phyloP scores from a whole-genome alignment of 805 yeast genomes.

The Yarrowia divulgata region DNA sequence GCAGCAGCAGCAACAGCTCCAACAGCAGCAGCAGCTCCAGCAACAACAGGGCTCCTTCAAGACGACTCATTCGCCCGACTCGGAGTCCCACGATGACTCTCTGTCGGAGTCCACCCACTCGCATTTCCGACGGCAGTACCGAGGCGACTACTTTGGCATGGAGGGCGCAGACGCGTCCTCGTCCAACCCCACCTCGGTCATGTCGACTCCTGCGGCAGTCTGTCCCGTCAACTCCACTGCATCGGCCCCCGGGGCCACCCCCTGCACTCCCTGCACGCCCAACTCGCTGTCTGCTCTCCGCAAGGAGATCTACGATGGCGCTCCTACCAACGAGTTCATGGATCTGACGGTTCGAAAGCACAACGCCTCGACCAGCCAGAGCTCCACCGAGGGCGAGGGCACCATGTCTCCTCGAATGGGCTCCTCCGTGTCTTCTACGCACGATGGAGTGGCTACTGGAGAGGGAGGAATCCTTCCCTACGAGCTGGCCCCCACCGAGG shows the following conservation, averaged over 20 bases:
- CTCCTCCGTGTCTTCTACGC: conserved; percentile 31
- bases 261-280: conserved; percentile 39
- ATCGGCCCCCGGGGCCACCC: conserved; percentile 35
- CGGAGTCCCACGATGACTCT: conserved; percentile 29
- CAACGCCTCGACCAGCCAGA: conserved; percentile 31
- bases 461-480: conserved; percentile 38
- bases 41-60: not conserved
- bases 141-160: conserved; percentile 38
- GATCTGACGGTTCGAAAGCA: conserved; percentile 24
- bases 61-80: conserved; percentile 1
- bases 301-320: conserved; percentile 30
- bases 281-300: conserved; percentile 33
- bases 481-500: conserved; percentile 37
- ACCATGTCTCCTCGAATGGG: conserved; percentile 36
- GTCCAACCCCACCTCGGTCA: conserved; percentile 24
- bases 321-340: conserved; percentile 17
- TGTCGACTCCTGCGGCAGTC: conserved; percentile 29
- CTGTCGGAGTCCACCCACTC: conserved; percentile 24
- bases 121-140: conserved; percentile 31
- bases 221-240: conserved; percentile 18
- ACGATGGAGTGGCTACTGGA: conserved; percentile 31
- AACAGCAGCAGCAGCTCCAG: conserved; percentile 7
- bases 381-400: conserved; percentile 38
- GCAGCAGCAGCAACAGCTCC: not conserved
- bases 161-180: conserved; percentile 16